Conservation (phyloP, 83 land plant genomes). For the Picea abies region DNA sequence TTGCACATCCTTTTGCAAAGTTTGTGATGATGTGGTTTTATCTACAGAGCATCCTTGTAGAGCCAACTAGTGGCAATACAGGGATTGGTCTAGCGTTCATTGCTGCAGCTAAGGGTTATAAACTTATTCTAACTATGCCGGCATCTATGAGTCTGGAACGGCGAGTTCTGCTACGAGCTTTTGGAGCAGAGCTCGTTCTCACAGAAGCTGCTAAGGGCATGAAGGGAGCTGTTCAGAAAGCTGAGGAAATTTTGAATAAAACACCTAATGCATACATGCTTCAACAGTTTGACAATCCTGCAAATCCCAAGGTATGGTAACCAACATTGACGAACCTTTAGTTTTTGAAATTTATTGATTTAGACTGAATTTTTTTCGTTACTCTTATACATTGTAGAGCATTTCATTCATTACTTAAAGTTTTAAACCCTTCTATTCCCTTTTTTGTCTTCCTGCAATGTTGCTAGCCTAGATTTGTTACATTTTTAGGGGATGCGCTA, state of each 20-base stretch:
- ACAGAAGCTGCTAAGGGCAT: slow-evolving; percentile 71
- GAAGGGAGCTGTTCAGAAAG: slow-evolving; percentile 72
- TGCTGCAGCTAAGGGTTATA: slow-evolving; percentile 76
- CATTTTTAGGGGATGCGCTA: too few species aligned
- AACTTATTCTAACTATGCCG: slow-evolving; percentile 72
- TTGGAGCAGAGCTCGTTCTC: slow-evolving; percentile 72
- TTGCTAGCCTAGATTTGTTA: too few species aligned
- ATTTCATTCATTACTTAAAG: not conserved
- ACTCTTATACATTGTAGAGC: not conserved
- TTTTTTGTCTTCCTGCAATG: too few species aligned
- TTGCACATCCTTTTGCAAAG: not conserved
- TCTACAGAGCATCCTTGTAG: slow-evolving; percentile 59
- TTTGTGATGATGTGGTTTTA: not conserved
- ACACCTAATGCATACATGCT: slow-evolving; percentile 74
- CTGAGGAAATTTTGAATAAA: slow-evolving; percentile 67
- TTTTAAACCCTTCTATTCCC: too few species aligned
- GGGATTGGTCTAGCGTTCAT: slow-evolving; percentile 77
- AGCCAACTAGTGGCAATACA: slow-evolving; percentile 77
- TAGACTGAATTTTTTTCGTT: not conserved
- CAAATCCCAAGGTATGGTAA: slow-evolving; percentile 61
- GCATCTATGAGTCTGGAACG: slow-evolving; percentile 75
- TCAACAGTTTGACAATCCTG: slow-evolving; percentile 75
- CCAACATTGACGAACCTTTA: not conserved
- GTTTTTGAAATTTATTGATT: not conserved
- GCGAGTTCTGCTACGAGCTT: slow-evolving; percentile 60